Percentiles rank a stretch among this genome's conserved stretches.
phyloP scores from a whole-genome alignment of 2,329 filamentous ascomycete species.

The Fusarium gaditjirri region DNA sequence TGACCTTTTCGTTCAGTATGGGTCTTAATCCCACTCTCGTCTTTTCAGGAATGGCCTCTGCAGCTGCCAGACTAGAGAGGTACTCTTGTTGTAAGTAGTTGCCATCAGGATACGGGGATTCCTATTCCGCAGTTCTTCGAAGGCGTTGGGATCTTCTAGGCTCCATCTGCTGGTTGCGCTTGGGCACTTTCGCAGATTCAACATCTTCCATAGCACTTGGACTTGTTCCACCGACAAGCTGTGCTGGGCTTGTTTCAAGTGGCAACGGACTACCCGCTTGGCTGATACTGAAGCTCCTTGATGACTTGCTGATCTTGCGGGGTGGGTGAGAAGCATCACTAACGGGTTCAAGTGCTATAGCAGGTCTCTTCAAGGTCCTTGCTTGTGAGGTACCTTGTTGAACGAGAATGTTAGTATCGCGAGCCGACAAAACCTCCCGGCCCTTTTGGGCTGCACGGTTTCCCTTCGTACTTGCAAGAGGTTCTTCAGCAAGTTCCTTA shows the following conservation, averaged over 20 bases:
- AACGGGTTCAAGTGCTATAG: neutral
- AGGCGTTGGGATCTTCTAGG: slow-evolving; percentile 17
- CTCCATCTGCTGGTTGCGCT: neutral
- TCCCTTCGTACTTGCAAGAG: neutral
- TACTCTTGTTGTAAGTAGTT: slow-evolving; percentile 9
- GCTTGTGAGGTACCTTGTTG: neutral
- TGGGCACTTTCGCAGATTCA: neutral
- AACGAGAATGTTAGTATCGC: slow-evolving; percentile 21
- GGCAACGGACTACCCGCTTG: slow-evolving; percentile 44
- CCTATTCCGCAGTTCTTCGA: slow-evolving; percentile 14
- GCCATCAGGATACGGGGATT: slow-evolving; percentile 6
- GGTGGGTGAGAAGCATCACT: neutral
- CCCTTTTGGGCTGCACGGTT: neutral
- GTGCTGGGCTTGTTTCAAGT: neutral
- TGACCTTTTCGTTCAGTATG: neutral
- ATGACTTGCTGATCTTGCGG: slow-evolving; percentile 22
- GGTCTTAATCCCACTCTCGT: neutral
- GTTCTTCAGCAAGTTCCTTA: neutral
- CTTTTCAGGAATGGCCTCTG: neutral
- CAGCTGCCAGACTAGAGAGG: slow-evolving; percentile 4
- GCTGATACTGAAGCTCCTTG: slow-evolving; percentile 43
- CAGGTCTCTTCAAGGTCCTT: slow-evolving; percentile 1
- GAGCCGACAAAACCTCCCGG: slow-evolving; percentile 5
- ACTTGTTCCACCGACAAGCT: neutral
- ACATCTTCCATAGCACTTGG: neutral